Evolutionary conservation across 768 basidiomycete species (phyloP).

Genomic region (Hysterangium stoloniferum): DNA sequence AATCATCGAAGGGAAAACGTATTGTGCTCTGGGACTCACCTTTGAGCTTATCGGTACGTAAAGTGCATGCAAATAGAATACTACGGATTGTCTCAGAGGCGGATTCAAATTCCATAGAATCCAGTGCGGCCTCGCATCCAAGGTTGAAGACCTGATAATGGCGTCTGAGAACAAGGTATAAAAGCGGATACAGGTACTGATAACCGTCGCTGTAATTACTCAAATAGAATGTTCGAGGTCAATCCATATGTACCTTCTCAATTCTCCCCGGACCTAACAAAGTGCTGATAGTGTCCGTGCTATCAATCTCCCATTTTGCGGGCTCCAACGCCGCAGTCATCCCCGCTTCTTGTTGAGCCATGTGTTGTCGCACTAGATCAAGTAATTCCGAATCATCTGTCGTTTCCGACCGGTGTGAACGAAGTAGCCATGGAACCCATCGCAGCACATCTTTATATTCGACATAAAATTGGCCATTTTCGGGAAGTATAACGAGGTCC

Average conservation of each 20-base stretch:
- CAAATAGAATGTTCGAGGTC: not conserved
- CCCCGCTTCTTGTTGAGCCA: slow-evolving; percentile 23
- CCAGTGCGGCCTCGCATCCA: too few species aligned
- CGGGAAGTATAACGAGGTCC: not conserved
- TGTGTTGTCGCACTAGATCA: too few species aligned
- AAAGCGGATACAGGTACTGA: slow-evolving; percentile 29
- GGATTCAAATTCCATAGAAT: too few species aligned
- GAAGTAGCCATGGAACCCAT: not conserved
- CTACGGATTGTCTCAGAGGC: too few species aligned
- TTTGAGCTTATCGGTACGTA: too few species aligned
- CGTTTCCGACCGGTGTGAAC: too few species aligned
- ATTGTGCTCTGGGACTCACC: too few species aligned
- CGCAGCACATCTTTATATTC: not conserved
- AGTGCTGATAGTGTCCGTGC: slow-evolving; percentile 21
- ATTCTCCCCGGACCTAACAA: slow-evolving; percentile 27
- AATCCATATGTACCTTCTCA: slow-evolving; percentile 23
- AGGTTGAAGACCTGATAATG: too few species aligned
- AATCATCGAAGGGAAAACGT: too few species aligned
- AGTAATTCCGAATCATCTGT: too few species aligned
- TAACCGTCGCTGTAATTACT: too few species aligned
- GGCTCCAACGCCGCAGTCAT: slow-evolving; percentile 23
- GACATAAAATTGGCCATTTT: not conserved
- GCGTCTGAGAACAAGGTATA: slow-evolving; percentile 27
- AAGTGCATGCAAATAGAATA: too few species aligned
- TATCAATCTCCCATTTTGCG: slow-evolving; percentile 27